phyloP scores from a whole-genome alignment of 108 stramenopile genomes.

The Mediolabrus comicus region DNA sequence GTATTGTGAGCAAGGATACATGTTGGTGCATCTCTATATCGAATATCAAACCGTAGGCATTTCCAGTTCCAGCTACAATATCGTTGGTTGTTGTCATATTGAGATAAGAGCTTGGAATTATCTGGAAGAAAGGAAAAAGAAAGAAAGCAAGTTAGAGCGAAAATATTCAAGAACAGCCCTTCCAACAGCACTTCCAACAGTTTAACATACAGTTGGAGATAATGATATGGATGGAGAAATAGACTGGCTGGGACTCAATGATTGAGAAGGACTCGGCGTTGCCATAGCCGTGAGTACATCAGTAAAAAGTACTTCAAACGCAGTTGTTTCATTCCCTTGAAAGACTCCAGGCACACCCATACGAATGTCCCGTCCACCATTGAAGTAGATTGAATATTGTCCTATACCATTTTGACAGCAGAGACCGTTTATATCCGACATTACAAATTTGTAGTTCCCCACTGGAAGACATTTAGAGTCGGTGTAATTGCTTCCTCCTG shows the following conservation, averaged over 20 bases:
- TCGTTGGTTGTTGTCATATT: too few relatives aligned
- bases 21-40: too few relatives aligned
- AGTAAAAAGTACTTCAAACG: not conserved
- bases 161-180: not conserved
- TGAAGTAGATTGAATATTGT: constrained; percentile 6
- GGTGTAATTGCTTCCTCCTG: not conserved
- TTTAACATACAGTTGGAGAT: not conserved
- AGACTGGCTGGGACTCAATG: not conserved
- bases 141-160: not conserved
- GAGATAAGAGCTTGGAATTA: not conserved
- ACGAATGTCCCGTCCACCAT: not conserved
- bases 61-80: too few relatives aligned
- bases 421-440: constrained; percentile 9
- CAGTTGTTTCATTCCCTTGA: not conserved
- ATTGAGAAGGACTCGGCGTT: not conserved
- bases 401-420: constrained; percentile 17
- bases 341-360: not conserved
- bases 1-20: too few relatives aligned
- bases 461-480: not conserved
- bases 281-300: not conserved
- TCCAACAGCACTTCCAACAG: not conserved
- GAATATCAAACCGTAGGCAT: too few relatives aligned
- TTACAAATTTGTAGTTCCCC: constrained; percentile 16
- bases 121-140: not conserved
- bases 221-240: not conserved